Evolutionary conservation across 2,329 filamentous ascomycete genomes (phyloP), one percentile per base, ranked within the genome.

Genomic region (Ophiostoma triangulosporum): DNA sequence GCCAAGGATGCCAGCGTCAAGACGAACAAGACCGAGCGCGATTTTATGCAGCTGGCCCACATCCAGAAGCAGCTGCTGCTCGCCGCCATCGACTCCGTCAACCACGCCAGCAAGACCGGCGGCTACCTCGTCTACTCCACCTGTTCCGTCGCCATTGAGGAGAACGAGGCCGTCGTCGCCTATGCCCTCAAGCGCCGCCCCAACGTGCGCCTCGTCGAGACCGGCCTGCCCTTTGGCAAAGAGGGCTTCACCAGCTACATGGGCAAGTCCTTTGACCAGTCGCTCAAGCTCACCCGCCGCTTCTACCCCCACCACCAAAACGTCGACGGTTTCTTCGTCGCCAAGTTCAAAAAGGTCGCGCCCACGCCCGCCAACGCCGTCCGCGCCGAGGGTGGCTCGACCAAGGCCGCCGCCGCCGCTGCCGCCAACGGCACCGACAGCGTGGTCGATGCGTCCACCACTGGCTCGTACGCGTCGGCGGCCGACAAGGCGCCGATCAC

Each of bases 121-220:
- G 93, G 93, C 51, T 96, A 91, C 70, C 77, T 98, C 53, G 89
- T 96, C 58, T 96, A 98, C 73, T 96, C 91, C 17, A 98, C 93
- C 24, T 98, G 93, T 48, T 60, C 59, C 52, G 59, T 60, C 26
- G 55, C 58, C 24, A 54, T 60, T 24, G 59, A 60, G 38, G 59
- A 58, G 35, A 88, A 93, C 69, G 91, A 97, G 70, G 79, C 83
- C 52, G 91, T 97, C 2, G 90, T 98, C 1, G 86, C 95, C 64
- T 98, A 98, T 65, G 90, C 88, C 12, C 80, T 98, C 38, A 83
- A 80, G 65, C 91, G 93, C 66, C 83, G 94, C 1, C 90, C 93
- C 11, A 98, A 98, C 64, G 87, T 97, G 61, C 87, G 84, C 66
- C 81, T 98, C 51, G 93, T 97, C 54, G 87, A 95, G 59, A 94